Evolutionary conservation across 805 yeast species (phyloP), one percentile per base, ranked within the genome.

Genomic region (Suhomyces kilbournensis): DNA sequence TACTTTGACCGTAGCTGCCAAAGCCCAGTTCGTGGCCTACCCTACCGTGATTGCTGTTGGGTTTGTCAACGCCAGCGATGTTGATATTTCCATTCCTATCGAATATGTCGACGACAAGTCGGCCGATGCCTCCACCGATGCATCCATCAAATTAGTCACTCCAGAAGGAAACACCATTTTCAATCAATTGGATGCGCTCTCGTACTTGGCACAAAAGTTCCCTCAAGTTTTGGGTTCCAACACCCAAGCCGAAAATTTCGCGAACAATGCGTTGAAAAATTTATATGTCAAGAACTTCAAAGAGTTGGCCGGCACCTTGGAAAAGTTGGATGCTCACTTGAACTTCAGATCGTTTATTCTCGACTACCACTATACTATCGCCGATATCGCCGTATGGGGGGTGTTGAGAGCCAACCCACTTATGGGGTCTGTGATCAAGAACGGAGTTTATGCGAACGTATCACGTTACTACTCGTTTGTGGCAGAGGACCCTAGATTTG

Each of bases 351-450:
- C 97, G 7, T 92, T 82, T 67, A 68, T 90, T 50, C 71, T 81
- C 51, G 96, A 94, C 39, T 79, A 84, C 71, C 59, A 75, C n/a
- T 74, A 80, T 56, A 75, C 96, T 12, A 69, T 84, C 44, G 94
- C 96, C 49, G 99, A 93, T 71, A 77, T 90, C 55, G 88, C 93
- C 14, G 78, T 88, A 19, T 93, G 97, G 97, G 97, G 97, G 70
- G 89, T 87, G 47, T 77, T 93, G 60, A 84, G 97, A 74, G 89
- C 96, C 56, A 93, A 94, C 69, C 90, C 96, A 50, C 86, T 93
- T 68, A 89, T 92, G 78, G 97, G 94, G 22, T 88, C 97, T 15
- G 86, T 90, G 57, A 81, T 91, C 71, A 92, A 90, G 76, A 88
- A 83, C 72, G 89, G 85, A 49, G 87, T 86, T 35, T 90, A 87